These are phyloP conservation scores for Kodamaea sagamina DNA, from an alignment of 805 yeast species.

Conservation along the genomic window DNA sequence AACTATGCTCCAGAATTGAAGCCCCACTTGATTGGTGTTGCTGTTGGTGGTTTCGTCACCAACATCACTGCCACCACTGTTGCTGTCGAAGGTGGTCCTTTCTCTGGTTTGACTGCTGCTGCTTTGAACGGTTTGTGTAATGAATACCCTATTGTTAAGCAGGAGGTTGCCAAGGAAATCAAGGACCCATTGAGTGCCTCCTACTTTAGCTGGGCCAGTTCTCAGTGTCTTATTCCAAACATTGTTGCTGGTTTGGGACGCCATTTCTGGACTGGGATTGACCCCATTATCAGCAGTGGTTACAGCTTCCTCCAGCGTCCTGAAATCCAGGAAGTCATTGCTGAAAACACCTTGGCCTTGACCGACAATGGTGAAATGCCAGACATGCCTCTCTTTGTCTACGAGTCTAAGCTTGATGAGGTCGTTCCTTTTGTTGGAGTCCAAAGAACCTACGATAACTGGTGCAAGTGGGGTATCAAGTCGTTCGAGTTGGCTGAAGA, in stretches of 20 bases:
- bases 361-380: conserved; percentile 15
- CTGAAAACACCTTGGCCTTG: conserved; percentile 26
- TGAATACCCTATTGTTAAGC: conserved; percentile 30
- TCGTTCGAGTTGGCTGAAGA: conserved; percentile 32
- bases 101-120: conserved; percentile 31
- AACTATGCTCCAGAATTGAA: conserved; percentile 25
- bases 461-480: conserved; percentile 30
- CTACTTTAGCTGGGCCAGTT: conserved; percentile 2
- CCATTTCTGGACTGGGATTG: conserved; percentile 19
- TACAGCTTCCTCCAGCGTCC: conserved; percentile 19
- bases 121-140: conserved; percentile 33
- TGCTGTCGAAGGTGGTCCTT: conserved; percentile 25
- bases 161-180: conserved; percentile 9
- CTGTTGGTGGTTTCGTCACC: conserved; percentile 39
- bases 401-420: conserved; percentile 15
- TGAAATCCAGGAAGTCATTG: conserved; percentile 17
- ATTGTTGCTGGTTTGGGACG: conserved; percentile 1
- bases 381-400: conserved; percentile 15
- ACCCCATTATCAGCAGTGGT: conserved; percentile 18
- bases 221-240: conserved; percentile 6
- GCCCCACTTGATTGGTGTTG: conserved; percentile 27
- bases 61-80: conserved; percentile 30
- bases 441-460: conserved; percentile 25
- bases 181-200: conserved; percentile 10
- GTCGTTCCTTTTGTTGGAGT: conserved; percentile 14